These are phyloP conservation scores for Boletellus ananas DNA, from an alignment of 768 basidiomycete species.

Conservation along the genomic window DNA sequence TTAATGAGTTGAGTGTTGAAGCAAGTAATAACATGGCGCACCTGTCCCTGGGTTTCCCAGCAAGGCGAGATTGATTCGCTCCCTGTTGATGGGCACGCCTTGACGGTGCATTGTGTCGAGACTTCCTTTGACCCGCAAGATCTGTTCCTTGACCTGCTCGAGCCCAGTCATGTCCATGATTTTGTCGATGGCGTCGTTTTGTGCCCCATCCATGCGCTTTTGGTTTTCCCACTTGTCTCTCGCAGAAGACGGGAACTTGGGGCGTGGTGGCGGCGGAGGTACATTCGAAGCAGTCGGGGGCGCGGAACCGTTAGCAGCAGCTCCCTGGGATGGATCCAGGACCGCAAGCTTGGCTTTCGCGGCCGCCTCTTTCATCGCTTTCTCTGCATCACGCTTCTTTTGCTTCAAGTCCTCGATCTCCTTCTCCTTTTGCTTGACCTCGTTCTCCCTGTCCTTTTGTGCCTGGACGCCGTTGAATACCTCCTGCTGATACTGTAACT, in stretches of 20 bases:
- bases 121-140: conserved; percentile 56
- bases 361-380: conserved; percentile 11
- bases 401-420: conserved; percentile 40
- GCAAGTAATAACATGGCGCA: conserved; percentile 23
- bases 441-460: conserved; percentile 44
- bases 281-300: background rate
- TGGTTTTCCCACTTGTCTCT: conserved; percentile 53
- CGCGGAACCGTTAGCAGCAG: background rate
- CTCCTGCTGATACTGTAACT: conserved; percentile 34
- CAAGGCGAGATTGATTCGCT: conserved; percentile 59
- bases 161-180: conserved; percentile 71
- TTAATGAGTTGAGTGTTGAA: background rate
- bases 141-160: conserved; percentile 57
- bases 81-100: conserved; percentile 45
- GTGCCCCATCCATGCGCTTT: conserved; percentile 51
- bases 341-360: conserved; percentile 1
- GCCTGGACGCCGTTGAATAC: conserved; percentile 35
- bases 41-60: conserved; percentile 77
- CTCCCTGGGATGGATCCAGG: background rate
- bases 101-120: conserved; percentile 57
- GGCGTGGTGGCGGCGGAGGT: conserved; percentile 2
- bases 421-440: conserved; percentile 36
- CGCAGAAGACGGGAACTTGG: conserved; percentile 33
- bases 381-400: conserved; percentile 10
- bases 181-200: conserved; percentile 52